phyloP scores from a whole-genome alignment of 768 basidiomycete species.

The Pholiota microspora region DNA sequence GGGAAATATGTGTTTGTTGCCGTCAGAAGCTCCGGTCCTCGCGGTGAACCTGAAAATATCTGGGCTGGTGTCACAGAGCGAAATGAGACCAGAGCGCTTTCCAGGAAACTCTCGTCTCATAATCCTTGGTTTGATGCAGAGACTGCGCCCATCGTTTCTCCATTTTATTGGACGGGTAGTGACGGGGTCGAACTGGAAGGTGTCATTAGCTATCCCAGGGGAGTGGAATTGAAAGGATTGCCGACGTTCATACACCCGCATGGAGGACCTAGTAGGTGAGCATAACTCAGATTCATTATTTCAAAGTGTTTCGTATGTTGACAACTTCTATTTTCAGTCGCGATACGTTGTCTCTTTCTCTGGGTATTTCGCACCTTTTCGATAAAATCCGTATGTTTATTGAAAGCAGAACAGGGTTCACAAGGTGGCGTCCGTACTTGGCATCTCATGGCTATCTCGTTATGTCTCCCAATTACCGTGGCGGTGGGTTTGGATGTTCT shows the following conservation, averaged over 20 bases:
- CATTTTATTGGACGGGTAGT: constrained; percentile 10
- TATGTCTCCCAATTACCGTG: constrained; percentile 11
- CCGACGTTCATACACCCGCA: constrained; percentile 9
- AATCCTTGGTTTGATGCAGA: constrained; percentile 10
- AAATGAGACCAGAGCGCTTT: constrained; percentile 2
- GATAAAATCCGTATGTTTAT: background rate
- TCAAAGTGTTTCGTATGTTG: background rate
- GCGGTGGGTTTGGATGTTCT: background rate
- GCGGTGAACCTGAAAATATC: constrained; percentile 8
- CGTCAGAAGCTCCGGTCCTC: constrained; percentile 8
- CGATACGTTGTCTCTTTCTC: background rate
- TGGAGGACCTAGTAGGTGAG: constrained; percentile 11
- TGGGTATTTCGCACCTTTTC: background rate
- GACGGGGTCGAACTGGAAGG: constrained; percentile 10
- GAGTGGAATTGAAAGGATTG: constrained; percentile 5
- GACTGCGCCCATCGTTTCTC: background rate
- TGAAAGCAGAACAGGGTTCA: background rate
- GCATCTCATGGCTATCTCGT: constrained; percentile 12
- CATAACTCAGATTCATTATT: background rate
- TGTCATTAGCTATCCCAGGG: constrained; percentile 12
- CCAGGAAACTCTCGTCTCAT: constrained; percentile 9
- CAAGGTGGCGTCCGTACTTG: constrained; percentile 9
- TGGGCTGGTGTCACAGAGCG: constrained; percentile 11
- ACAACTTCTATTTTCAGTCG: background rate
- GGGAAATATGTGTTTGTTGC: constrained; percentile 10